Base-by-base conservation (phyloP, 2,329 filamentous ascomycete genomes). In the Calonectria pseudoreteaudii region DNA sequence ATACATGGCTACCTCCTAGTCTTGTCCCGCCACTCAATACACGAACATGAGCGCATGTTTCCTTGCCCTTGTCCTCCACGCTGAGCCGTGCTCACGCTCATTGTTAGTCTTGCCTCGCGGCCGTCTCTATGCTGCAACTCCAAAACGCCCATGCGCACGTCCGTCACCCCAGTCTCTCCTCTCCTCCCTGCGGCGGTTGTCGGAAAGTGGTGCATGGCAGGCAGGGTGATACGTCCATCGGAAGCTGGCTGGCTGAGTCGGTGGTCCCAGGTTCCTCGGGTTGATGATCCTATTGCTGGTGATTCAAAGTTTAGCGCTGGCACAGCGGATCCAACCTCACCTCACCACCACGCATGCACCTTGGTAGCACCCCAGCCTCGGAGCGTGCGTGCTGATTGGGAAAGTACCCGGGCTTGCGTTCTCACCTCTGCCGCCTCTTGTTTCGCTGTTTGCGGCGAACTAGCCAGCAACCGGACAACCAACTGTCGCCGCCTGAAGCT, bases 251-350 rank as follows among this genome's bases (percentile, higher is more conserved):
- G 60, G 66, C 69, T 72, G 71, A 66, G 44, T 47, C 70, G 47
- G 66, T 49, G 67, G 70, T 56, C 67, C 69, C 68, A 52, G 74
- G 41, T 62, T 30, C 56, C 53, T 58, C 38, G 67, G 67, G 41
- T 64, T 72, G 66, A 68, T 60, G 70, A 38, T 50, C 70, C 56
- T 58, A n/a, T 52, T 72, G 67, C 71, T 75, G 71, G 76, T 75
- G 75, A 77, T 72, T 72, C 77, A 77, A 65, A 74, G 77, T 76
- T 79, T 76, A 76, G 76, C 77, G 74, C 70, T 74, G 76, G 64
- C 36, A 72, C 70, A 68, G 74, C 77, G 68, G 72, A 77, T 66
- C 76, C 74, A 71, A 69, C 71, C 67, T 78, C 74, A 73, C 73
- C 60, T 79, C 69, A 77, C 72, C 71, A 78, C 72, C 53, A 74